These are phyloP conservation scores for Colletotrichum sp. DNA, from an alignment of 2,329 filamentous ascomycete genomes.

Conservation along the genomic window DNA sequence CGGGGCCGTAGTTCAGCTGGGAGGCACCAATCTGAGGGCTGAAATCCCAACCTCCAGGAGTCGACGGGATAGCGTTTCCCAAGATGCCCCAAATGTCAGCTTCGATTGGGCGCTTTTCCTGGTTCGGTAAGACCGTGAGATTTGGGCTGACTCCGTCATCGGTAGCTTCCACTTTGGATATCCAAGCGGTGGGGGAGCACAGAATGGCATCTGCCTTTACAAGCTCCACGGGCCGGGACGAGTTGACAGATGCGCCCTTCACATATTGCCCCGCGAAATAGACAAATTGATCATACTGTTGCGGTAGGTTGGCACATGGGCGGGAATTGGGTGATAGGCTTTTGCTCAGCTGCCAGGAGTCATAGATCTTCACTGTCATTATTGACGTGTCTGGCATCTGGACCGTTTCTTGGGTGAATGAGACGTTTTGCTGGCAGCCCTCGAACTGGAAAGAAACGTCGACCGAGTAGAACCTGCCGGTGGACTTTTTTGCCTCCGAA, in stretches of 20 bases:
- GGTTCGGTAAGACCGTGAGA: neutral
- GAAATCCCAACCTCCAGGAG: neutral
- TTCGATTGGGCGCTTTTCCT: neutral
- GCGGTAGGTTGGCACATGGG: neutral
- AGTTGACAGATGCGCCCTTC: neutral
- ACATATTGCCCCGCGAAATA: neutral
- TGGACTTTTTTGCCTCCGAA: neutral
- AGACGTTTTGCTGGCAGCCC: neutral
- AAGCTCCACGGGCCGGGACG: neutral
- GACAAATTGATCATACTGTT: neutral
- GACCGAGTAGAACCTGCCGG: neutral
- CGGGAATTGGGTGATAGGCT: neutral
- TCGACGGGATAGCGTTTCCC: neutral
- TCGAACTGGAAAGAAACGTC: neutral
- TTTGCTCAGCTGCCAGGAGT: neutral
- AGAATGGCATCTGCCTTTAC: neutral
- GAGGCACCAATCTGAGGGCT: neutral
- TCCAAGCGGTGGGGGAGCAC: neutral
- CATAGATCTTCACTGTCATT: neutral
- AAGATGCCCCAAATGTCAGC: neutral
- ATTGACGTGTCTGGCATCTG: neutral
- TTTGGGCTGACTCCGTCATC: neutral
- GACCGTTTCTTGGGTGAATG: neutral
- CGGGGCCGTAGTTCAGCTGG: neutral
- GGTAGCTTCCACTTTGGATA: neutral